These are phyloP conservation scores for Pyronema domesticum DNA, from an alignment of 495 filamentous ascomycete genomes.

Conservation along the genomic window DNA sequence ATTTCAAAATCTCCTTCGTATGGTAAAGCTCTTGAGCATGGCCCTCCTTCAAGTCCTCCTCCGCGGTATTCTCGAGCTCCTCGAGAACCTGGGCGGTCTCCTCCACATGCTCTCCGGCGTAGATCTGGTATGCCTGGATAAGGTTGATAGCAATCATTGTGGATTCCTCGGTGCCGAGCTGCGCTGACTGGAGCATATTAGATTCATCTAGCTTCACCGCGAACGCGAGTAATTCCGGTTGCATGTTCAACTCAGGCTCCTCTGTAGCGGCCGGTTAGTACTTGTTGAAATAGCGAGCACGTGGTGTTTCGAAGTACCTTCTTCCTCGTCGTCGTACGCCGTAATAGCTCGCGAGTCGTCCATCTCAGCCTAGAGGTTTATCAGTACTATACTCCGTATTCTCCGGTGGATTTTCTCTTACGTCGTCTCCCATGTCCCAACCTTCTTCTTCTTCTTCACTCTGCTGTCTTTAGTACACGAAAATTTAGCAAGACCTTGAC, in stretches of 20 bases:
- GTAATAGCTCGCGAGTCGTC: slow-evolving; percentile 16
- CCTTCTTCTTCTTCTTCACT: slow-evolving; percentile 17
- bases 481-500: slow-evolving; percentile 16
- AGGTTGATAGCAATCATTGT: slow-evolving; percentile 12
- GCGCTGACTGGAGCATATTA: slow-evolving; percentile 15
- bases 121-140: slow-evolving; percentile 10
- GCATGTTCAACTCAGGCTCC: slow-evolving; percentile 10
- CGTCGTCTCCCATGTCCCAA: slow-evolving; percentile 24
- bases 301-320: slow-evolving; percentile 9
- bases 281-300: slow-evolving; percentile 4
- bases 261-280: not conserved
- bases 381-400: slow-evolving; percentile 10
- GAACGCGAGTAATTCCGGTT: slow-evolving; percentile 43
- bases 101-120: slow-evolving; percentile 24
- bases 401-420: slow-evolving; percentile 9
- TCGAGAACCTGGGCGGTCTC: slow-evolving; percentile 22
- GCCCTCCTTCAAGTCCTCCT: slow-evolving; percentile 9
- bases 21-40: slow-evolving; percentile 1
- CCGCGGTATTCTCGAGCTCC: slow-evolving; percentile 18
- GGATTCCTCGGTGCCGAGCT: slow-evolving; percentile 1
- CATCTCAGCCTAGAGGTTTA: slow-evolving; percentile 22
- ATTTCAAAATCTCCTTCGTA: slow-evolving; percentile 1
- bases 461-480: slow-evolving; percentile 5
- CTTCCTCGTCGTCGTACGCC: slow-evolving; percentile 7
- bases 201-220: slow-evolving; percentile 48